Conservation (phyloP, 202 grass and related monocot genomes). For the Miscanthus sacchariflorus region DNA sequence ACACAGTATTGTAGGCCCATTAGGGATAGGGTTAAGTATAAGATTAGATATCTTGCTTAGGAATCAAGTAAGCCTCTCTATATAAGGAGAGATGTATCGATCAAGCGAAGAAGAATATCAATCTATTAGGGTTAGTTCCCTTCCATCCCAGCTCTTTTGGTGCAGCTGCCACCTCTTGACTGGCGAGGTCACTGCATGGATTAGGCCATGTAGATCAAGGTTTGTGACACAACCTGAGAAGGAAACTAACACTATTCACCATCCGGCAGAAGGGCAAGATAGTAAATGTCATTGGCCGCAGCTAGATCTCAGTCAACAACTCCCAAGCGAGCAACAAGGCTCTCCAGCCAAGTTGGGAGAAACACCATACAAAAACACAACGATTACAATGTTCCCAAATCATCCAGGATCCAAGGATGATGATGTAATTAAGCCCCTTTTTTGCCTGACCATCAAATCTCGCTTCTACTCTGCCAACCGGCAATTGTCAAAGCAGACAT, state of each 20-base stretch:
- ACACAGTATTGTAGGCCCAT: neutral
- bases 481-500: neutral
- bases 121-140: neutral
- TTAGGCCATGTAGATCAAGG: slow-evolving; percentile 8
- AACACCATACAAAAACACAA: neutral
- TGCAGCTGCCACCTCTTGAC: neutral
- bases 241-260: neutral
- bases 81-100: neutral
- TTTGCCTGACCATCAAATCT: neutral
- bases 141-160: neutral
- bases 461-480: neutral
- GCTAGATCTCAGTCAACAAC: neutral
- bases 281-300: neutral
- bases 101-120: neutral
- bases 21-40: neutral
- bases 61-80: neutral
- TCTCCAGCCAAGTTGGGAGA: neutral
- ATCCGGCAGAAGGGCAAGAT: neutral
- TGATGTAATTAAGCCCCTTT: neutral
- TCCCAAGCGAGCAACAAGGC: neutral
- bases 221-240: neutral
- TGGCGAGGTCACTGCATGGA: neutral
- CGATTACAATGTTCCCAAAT: neutral
- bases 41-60: neutral
- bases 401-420: neutral